Conservation (phyloP, 331 rosid species). For the Phaseolus coccineus region DNA sequence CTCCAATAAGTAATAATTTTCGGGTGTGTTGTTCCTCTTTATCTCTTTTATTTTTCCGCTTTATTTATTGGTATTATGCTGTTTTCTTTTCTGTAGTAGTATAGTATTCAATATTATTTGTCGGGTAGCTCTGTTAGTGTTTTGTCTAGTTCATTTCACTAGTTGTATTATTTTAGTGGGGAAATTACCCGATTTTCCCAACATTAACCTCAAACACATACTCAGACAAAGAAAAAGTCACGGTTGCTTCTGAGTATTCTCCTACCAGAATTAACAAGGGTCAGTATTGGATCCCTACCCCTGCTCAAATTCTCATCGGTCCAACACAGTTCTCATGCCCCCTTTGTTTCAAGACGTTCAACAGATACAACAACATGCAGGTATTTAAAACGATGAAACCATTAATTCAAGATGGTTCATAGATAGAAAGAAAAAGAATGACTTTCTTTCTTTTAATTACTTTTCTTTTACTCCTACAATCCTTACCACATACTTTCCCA, state of each 20-base stretch:
- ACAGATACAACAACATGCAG: slow-evolving; percentile 96
- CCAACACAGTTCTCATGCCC: slow-evolving; percentile 92
- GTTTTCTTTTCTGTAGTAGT: too few species aligned
- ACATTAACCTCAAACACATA: slow-evolving; percentile 57
- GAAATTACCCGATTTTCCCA: too few species aligned
- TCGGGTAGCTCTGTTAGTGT: too few species aligned
- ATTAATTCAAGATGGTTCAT: neutral
- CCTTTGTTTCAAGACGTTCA: slow-evolving; percentile 90
- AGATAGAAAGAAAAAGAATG: slow-evolving; percentile 1
- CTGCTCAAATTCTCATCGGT: slow-evolving; percentile 84
- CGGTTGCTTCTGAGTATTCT: slow-evolving; percentile 50
- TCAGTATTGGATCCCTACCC: slow-evolving; percentile 94
- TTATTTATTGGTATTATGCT: too few species aligned
- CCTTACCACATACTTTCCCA: slow-evolving; percentile 37
- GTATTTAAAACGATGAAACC: slow-evolving; percentile 41
- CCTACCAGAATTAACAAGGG: slow-evolving; percentile 68
- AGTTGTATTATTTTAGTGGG: too few species aligned
- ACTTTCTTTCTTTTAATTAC: slow-evolving; percentile 38
- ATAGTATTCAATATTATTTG: too few species aligned
- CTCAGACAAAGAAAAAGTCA: slow-evolving; percentile 52
- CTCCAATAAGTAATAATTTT: too few species aligned
- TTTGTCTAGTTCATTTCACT: too few species aligned
- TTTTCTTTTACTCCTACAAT: neutral
- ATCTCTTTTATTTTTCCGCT: too few species aligned
- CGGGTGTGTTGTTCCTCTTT: too few species aligned